These are phyloP conservation scores for Pichia sp. DNA, from an alignment of 1,139 yeast species.

Conservation along the genomic window DNA sequence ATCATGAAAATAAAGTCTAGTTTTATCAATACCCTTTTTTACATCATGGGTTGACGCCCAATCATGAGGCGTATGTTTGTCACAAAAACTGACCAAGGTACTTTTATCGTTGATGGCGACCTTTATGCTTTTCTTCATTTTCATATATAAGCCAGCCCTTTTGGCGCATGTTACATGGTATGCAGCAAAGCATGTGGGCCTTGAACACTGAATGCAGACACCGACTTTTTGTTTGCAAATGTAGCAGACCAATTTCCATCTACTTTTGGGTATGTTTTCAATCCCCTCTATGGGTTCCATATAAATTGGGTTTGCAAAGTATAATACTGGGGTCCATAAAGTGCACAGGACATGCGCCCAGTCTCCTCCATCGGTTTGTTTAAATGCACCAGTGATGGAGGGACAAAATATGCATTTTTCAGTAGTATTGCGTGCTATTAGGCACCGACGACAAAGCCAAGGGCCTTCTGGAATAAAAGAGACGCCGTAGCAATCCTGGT, in stretches of 20 bases:
- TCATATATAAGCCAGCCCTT: constrained; percentile 74
- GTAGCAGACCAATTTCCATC: constrained; percentile 82
- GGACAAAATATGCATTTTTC: constrained; percentile 82
- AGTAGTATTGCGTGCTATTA: constrained; percentile 52
- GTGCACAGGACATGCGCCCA: constrained; percentile 97
- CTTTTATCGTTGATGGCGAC: constrained; percentile 63
- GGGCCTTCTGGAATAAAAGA: constrained; percentile 97
- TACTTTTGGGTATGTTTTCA: constrained; percentile 63
- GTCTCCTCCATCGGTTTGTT: constrained; percentile 76
- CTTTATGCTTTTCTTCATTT: constrained; percentile 58
- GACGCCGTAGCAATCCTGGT: constrained; percentile 96
- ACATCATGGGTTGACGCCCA: constrained; percentile 38
- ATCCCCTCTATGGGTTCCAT: constrained; percentile 94
- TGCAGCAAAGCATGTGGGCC: constrained; percentile 75
- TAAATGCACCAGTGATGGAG: constrained; percentile 84
- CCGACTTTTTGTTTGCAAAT: constrained; percentile 80
- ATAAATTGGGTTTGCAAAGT: constrained; percentile 79
- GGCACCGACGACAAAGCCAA: constrained; percentile 88
- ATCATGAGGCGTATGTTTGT: constrained; percentile 62
- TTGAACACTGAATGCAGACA: constrained; percentile 87
- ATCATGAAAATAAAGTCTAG: constrained; percentile 47
- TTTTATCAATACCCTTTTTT: constrained; percentile 47
- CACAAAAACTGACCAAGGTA: constrained; percentile 66
- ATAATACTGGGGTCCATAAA: constrained; percentile 84
- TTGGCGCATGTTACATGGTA: constrained; percentile 94